These are phyloP conservation scores for Ajuga chamaepitys DNA, from an alignment of 257 asterid species.

Conservation along the genomic window DNA sequence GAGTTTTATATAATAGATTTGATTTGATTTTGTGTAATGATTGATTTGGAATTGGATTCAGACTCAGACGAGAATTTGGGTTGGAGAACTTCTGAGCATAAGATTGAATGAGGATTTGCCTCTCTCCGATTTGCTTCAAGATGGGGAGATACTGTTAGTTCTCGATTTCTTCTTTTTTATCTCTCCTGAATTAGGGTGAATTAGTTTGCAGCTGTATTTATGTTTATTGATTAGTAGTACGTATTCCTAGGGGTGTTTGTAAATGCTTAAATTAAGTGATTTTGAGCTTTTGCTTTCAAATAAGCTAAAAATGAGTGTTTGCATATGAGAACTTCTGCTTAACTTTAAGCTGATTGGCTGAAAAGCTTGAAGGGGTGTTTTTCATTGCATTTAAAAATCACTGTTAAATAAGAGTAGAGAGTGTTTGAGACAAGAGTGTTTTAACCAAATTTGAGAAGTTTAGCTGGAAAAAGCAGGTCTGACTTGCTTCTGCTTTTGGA, in stretches of 20 bases:
- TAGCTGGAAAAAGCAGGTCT: too few relatives aligned
- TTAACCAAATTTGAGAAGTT: too few relatives aligned
- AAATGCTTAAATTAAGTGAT: too few relatives aligned
- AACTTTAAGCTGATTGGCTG: too few relatives aligned
- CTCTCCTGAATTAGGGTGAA: neutral
- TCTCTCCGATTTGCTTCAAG: conserved; percentile 85
- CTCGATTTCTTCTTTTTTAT: neutral
- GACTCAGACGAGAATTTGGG: conserved; percentile 85
- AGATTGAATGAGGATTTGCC: conserved; percentile 53
- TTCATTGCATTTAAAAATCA: too few relatives aligned
- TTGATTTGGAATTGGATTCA: conserved; percentile 18
- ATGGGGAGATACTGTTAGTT: conserved; percentile 83
- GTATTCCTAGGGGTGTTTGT: neutral
- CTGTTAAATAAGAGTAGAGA: too few relatives aligned
- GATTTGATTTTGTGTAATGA: conserved; percentile 1
- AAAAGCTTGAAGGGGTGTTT: too few relatives aligned
- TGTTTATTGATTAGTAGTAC: neutral
- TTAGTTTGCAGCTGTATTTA: neutral
- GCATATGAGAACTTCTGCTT: too few relatives aligned
- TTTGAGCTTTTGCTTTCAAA: too few relatives aligned
- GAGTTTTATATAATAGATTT: neutral
- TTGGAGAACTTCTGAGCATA: conserved; percentile 57
- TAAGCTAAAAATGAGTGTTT: too few relatives aligned
- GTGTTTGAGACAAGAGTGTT: too few relatives aligned
- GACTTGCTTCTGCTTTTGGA: too few relatives aligned